Conservation (phyloP, 768 basidiomycete species). For the Clathrus columnatus region DNA sequence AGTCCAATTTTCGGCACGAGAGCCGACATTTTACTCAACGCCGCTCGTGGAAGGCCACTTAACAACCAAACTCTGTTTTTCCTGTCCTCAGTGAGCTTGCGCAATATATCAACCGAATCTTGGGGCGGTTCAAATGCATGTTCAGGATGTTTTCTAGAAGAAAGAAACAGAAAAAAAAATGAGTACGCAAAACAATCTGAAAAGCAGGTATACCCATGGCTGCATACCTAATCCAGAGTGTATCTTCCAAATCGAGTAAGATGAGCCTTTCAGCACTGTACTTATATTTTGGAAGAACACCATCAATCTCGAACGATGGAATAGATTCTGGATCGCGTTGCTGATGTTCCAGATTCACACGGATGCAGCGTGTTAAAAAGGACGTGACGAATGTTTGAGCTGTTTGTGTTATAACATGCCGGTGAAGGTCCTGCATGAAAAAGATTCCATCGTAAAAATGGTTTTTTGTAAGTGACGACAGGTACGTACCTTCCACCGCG, state of each 20-base stretch:
- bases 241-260: conserved; percentile 72
- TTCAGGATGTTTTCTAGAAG: conserved; percentile 38
- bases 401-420: conserved; percentile 79
- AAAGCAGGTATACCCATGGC: neutral
- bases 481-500: conserved; percentile 64
- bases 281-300: conserved; percentile 59
- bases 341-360: conserved; percentile 62
- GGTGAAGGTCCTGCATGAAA: conserved; percentile 55
- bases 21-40: conserved; percentile 54
- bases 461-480: neutral
- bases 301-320: conserved; percentile 33
- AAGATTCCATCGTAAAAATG: neutral
- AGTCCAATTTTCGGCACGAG: conserved; percentile 63
- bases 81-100: conserved; percentile 49
- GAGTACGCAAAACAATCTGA: neutral
- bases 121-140: conserved; percentile 33
- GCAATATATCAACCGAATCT: conserved; percentile 39
- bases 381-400: conserved; percentile 76
- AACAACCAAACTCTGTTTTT: conserved; percentile 77
- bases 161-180: neutral
- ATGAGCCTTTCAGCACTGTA: conserved; percentile 58
- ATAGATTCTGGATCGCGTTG: conserved; percentile 29
- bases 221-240: conserved; percentile 45
- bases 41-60: conserved; percentile 62
- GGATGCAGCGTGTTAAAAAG: conserved; percentile 68